A percentile compares a stretch with the other conserved stretches of the same genome.
phyloP scores from a whole-genome alignment of 2,329 filamentous ascomycete genomes.

The Colletotrichum lini region DNA sequence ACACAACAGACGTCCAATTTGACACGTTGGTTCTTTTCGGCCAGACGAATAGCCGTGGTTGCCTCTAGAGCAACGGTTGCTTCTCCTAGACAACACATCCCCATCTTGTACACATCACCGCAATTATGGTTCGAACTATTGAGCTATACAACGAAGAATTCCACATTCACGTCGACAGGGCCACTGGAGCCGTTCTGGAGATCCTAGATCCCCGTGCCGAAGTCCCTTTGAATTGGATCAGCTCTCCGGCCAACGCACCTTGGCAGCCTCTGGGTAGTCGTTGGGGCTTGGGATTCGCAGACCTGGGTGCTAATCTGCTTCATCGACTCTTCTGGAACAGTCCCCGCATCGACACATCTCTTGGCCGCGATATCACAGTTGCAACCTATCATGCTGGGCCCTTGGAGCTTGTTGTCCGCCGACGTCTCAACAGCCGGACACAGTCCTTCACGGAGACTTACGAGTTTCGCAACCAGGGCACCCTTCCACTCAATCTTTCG shows the following conservation, averaged over 20 bases:
- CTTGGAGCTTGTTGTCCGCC: constrained; percentile 25
- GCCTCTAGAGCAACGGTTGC: background rate
- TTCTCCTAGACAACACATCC: background rate
- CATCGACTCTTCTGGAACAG: constrained; percentile 37
- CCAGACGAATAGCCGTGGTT: background rate
- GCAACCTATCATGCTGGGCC: constrained; percentile 20
- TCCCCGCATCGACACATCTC: constrained; percentile 21
- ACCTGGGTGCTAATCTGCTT: constrained; percentile 25
- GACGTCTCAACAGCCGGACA: constrained; percentile 13
- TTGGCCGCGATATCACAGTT: background rate
- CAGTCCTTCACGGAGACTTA: constrained; percentile 34
- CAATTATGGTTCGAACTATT: constrained; percentile 29
- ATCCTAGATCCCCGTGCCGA: constrained; percentile 19
- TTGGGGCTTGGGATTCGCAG: constrained; percentile 37
- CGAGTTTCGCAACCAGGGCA: constrained; percentile 29
- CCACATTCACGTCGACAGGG: constrained; percentile 24
- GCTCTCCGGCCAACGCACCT: constrained; percentile 35
- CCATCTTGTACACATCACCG: background rate
- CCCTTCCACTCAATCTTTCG: constrained; percentile 16
- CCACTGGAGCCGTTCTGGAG: constrained; percentile 29
- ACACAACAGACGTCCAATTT: background rate
- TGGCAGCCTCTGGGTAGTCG: constrained; percentile 41
- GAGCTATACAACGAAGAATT: constrained; percentile 33
- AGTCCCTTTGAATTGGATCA: constrained; percentile 38
- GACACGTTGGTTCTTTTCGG: background rate